phyloP scores from a whole-genome alignment of 495 filamentous ascomycete species.

The Rhizodiscina lignyota region DNA sequence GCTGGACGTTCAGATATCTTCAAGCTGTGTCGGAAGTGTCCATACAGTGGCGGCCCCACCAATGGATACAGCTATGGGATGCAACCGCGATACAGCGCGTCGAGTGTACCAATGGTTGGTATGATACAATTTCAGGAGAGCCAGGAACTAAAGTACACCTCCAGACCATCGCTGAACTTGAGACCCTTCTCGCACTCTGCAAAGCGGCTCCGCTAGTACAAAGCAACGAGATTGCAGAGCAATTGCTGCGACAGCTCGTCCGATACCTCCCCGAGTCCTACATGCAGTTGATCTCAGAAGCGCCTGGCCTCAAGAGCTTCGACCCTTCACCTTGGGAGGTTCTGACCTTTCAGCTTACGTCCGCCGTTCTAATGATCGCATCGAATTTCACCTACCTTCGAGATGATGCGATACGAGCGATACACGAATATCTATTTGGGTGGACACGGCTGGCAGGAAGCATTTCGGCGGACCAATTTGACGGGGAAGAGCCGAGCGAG shows the following conservation, averaged over 20 bases:
- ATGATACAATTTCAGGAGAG: not conserved
- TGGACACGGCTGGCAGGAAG: constrained; percentile 10
- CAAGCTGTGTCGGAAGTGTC: constrained; percentile 17
- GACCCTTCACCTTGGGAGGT: constrained; percentile 83
- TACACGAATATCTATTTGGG: constrained; percentile 45
- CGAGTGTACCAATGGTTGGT: constrained; percentile 12
- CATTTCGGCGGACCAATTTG: constrained; percentile 12
- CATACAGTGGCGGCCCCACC: not conserved
- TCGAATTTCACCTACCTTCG: constrained; percentile 48
- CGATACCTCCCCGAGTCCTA: constrained; percentile 74
- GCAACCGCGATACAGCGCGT: not conserved
- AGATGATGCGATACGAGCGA: constrained; percentile 37
- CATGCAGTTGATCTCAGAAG: constrained; percentile 55
- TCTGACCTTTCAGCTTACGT: constrained; percentile 59
- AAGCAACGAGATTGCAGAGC: constrained; percentile 49
- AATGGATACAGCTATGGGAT: constrained; percentile 9
- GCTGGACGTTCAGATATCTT: constrained; percentile 13
- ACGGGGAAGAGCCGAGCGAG: constrained; percentile 10
- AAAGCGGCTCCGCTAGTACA: constrained; percentile 62
- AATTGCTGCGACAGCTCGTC: constrained; percentile 53
- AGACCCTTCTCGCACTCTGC: constrained; percentile 76
- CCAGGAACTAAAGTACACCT: not conserved
- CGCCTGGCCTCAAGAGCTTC: constrained; percentile 65
- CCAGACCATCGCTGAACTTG: constrained; percentile 62
- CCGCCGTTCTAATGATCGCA: constrained; percentile 64